These are phyloP conservation scores for Ganoderma sinense DNA, from an alignment of 1,284 basidiomycete genomes.

Conservation along the genomic window DNA sequence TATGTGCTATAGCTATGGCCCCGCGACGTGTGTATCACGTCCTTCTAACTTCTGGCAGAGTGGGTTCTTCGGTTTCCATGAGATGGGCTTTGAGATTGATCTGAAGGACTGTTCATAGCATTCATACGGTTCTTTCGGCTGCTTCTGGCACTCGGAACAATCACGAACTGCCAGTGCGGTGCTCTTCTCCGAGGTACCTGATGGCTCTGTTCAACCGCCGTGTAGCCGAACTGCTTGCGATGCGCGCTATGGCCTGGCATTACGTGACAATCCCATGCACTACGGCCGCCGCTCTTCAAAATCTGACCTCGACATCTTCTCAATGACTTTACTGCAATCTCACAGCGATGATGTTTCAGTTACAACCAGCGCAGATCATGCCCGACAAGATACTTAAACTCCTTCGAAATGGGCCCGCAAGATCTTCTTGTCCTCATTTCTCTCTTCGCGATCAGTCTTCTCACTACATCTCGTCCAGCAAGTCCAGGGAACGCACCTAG, in stretches of 20 bases:
- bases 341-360: not conserved
- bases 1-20: slow-evolving; percentile 16
- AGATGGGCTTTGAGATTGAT: not conserved
- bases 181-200: not conserved
- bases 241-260: not conserved
- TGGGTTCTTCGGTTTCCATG: not conserved
- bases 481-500: not conserved
- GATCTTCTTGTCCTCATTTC: not conserved
- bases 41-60: not conserved
- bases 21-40: too few relatives aligned
- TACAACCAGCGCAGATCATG: not conserved
- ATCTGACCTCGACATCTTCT: not conserved
- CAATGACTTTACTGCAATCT: not conserved
- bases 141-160: not conserved
- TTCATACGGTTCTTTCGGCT: not conserved
- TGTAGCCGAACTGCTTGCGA: too few relatives aligned
- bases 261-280: not conserved
- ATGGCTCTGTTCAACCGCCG: not conserved
- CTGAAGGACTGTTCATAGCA: not conserved
- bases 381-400: not conserved
- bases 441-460: not conserved
- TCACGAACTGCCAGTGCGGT: not conserved
- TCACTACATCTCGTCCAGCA: not conserved
- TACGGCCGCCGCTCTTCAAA: not conserved
- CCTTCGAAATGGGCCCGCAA: not conserved